Percentiles rank a stretch among this genome's conserved stretches.
phyloP scores from a whole-genome alignment of 2,329 filamentous ascomycete genomes.

The Neonectria hederae region DNA sequence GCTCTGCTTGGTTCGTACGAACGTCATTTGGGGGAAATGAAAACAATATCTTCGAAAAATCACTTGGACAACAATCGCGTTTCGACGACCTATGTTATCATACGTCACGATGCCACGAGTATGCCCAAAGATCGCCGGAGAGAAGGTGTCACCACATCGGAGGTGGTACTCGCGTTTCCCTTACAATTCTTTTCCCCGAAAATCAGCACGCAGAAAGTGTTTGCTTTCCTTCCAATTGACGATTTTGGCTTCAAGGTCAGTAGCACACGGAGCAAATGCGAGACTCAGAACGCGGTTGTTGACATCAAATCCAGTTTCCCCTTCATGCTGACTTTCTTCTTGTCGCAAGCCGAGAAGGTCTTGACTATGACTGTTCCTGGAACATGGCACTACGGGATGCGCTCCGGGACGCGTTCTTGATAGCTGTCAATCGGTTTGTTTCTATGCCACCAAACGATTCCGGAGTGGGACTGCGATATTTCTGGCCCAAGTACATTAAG shows the following conservation, averaged over 20 bases:
- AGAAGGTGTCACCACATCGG: slow-evolving; percentile 1
- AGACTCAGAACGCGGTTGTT: slow-evolving; percentile 9
- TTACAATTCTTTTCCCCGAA: neutral
- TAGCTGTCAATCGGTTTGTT: neutral
- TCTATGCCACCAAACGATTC: neutral
- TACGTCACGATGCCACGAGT: neutral
- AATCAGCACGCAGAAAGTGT: slow-evolving; percentile 29
- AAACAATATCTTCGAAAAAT: neutral
- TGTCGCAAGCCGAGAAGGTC: slow-evolving; percentile 35
- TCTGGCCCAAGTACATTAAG: slow-evolving; percentile 9
- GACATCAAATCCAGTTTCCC: slow-evolving; percentile 29
- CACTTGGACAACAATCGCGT: neutral
- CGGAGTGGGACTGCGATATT: neutral
- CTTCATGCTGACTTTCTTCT: slow-evolving; percentile 42
- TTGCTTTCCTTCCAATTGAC: slow-evolving; percentile 41
- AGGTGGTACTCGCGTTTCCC: slow-evolving; percentile 15
- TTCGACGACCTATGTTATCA: neutral
- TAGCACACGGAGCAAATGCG: neutral
- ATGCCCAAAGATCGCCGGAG: neutral
- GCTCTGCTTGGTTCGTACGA: neutral
- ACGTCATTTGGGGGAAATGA: neutral
- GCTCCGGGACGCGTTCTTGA: neutral
- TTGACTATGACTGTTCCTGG: slow-evolving; percentile 32
- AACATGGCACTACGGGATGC: slow-evolving; percentile 24
- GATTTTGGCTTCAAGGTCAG: slow-evolving; percentile 27